Conservation (phyloP, 1,284 basidiomycete species). For the Pulchroboletus neoregius region DNA sequence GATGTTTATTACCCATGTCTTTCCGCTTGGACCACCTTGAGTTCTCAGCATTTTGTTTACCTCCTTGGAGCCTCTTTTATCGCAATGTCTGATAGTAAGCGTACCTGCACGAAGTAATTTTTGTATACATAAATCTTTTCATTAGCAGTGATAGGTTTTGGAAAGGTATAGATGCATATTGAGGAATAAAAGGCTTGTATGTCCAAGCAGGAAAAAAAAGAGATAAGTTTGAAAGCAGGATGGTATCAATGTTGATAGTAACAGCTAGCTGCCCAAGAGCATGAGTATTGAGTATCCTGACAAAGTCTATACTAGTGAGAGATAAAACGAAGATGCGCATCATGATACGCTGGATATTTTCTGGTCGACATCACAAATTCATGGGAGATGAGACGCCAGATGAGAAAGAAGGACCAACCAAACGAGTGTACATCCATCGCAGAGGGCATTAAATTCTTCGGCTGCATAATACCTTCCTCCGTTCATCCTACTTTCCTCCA, state of each 20-base stretch:
- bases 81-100: background rate
- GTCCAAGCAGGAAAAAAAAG: conserved; percentile 17
- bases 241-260: conserved; percentile 5
- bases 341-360: conserved; percentile 9
- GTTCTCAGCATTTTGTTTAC: too few species aligned
- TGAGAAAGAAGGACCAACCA: conserved; percentile 21
- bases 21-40: background rate
- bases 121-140: conserved; percentile 18
- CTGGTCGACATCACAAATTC: conserved; percentile 9
- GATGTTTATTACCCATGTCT: conserved; percentile 7
- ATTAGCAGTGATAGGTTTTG: conserved; percentile 23
- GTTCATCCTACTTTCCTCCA: conserved; percentile 6
- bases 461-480: conserved; percentile 14
- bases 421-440: conserved; percentile 25
- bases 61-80: background rate
- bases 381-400: conserved; percentile 2
- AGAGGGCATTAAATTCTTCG: conserved; percentile 17
- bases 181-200: conserved; percentile 24
- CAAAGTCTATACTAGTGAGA: conserved; percentile 23
- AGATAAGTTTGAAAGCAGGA: conserved; percentile 6
- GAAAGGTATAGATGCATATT: conserved; percentile 22
- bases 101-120: background rate
- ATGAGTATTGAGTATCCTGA: conserved; percentile 13
- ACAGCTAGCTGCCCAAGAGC: conserved; percentile 21
- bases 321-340: conserved; percentile 21